A percentile compares a stretch with the other conserved stretches of the same genome.
These are phyloP conservation scores for Aspergillus carbonarius DNA, from an alignment of 2,329 filamentous ascomycete genomes.

Conservation along the genomic window DNA sequence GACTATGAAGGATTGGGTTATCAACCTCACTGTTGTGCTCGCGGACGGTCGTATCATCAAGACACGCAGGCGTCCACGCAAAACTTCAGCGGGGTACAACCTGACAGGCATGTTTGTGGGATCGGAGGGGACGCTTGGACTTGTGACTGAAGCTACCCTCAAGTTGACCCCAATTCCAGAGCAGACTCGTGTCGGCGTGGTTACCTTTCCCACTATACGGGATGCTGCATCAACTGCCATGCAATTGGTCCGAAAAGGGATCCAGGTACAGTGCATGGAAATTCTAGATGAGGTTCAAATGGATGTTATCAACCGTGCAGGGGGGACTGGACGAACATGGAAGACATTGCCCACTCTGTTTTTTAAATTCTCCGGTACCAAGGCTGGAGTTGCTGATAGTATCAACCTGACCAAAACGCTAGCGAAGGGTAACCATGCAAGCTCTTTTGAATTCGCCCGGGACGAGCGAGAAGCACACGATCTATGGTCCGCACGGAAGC, in stretches of 20 bases:
- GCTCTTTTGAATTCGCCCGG: slow-evolving; percentile 57
- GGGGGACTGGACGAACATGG: slow-evolving; percentile 55
- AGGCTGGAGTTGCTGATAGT: slow-evolving; percentile 74
- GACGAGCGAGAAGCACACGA: slow-evolving; percentile 55
- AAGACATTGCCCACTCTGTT: slow-evolving; percentile 43
- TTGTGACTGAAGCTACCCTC: slow-evolving; percentile 69
- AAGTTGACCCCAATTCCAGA: slow-evolving; percentile 66
- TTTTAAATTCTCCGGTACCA: slow-evolving; percentile 70
- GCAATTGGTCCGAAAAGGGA: slow-evolving; percentile 62
- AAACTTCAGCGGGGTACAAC: slow-evolving; percentile 71
- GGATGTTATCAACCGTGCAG: slow-evolving; percentile 66
- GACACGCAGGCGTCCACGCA: slow-evolving; percentile 64
- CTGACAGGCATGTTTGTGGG: slow-evolving; percentile 68
- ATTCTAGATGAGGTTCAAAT: slow-evolving; percentile 63
- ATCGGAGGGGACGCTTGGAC: slow-evolving; percentile 68
- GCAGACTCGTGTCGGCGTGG: slow-evolving; percentile 64
- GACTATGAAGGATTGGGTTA: slow-evolving; percentile 74
- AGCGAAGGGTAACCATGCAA: slow-evolving; percentile 59
- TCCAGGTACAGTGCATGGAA: slow-evolving; percentile 67
- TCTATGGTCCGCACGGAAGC: slow-evolving; percentile 61
- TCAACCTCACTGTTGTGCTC: slow-evolving; percentile 69
- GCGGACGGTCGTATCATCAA: slow-evolving; percentile 69
- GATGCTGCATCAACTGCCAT: slow-evolving; percentile 65
- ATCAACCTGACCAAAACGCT: slow-evolving; percentile 68
- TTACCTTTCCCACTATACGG: slow-evolving; percentile 59